Percentiles rank a stretch among this genome's conserved stretches.
These are phyloP conservation scores for Mycogone perniciosa DNA, from an alignment of 2,329 filamentous ascomycete species.

Conservation along the genomic window DNA sequence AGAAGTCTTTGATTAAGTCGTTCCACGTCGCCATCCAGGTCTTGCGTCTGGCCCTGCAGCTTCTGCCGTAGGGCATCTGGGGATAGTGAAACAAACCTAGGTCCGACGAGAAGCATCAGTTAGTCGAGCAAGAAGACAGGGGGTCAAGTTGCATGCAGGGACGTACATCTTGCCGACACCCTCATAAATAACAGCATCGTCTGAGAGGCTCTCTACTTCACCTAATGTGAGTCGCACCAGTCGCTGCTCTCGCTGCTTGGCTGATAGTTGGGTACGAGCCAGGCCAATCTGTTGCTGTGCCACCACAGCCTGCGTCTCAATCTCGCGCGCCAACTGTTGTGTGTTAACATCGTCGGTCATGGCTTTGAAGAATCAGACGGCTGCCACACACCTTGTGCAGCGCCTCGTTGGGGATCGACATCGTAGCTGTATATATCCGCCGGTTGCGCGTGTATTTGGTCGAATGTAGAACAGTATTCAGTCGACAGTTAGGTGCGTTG, in stretches of 20 bases:
- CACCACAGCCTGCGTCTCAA: slow-evolving; percentile 79
- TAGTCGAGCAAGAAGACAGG: slow-evolving; percentile 4
- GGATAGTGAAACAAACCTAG: slow-evolving; percentile 80
- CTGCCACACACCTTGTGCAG: slow-evolving; percentile 69
- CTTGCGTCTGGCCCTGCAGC: slow-evolving; percentile 66
- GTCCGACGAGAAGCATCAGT: slow-evolving; percentile 2
- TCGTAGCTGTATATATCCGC: slow-evolving; percentile 28
- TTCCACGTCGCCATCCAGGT: slow-evolving; percentile 70
- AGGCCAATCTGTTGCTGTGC: slow-evolving; percentile 90
- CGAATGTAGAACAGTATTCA: too few species aligned
- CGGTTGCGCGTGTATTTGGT: too few species aligned
- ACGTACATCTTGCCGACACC: slow-evolving; percentile 94
- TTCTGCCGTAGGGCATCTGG: slow-evolving; percentile 68
- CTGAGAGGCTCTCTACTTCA: slow-evolving; percentile 71
- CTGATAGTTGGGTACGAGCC: slow-evolving; percentile 74
- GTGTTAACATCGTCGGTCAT: background rate
- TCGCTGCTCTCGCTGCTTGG: slow-evolving; percentile 83
- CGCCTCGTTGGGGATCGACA: slow-evolving; percentile 93
- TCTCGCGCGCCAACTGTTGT: slow-evolving; percentile 78
- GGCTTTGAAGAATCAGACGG: background rate
- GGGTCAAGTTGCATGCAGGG: background rate
- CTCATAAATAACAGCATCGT: slow-evolving; percentile 79
- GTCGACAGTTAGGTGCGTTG: too few species aligned
- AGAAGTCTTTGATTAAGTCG: slow-evolving; percentile 82
- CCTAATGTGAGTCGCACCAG: slow-evolving; percentile 80